phyloP scores from a whole-genome alignment of 805 yeast species.

The Kazachstania taianensis region DNA sequence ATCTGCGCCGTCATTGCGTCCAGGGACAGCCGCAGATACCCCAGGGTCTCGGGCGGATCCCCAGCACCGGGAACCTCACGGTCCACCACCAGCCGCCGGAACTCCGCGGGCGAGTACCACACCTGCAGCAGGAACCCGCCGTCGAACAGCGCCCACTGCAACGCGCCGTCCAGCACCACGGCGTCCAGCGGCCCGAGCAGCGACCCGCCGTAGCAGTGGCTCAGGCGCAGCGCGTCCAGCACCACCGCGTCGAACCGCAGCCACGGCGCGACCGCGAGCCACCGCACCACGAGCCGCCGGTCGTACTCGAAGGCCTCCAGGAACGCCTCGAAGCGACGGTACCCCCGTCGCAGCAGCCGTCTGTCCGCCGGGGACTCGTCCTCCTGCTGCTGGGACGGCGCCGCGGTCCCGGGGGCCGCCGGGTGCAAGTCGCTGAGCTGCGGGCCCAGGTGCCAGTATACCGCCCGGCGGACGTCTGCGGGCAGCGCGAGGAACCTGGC shows the following conservation, averaged over 20 bases:
- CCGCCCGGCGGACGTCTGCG: slow-evolving; percentile 16
- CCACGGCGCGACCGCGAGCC: slow-evolving; percentile 22
- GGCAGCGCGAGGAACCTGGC: slow-evolving; percentile 17
- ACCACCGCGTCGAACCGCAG: slow-evolving; percentile 24
- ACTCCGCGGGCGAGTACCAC: slow-evolving; percentile 23
- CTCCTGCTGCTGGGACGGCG: no score
- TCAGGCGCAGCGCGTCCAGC: slow-evolving; percentile 22
- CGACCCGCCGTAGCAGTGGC: slow-evolving; percentile 17
- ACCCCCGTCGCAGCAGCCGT: slow-evolving; percentile 5
- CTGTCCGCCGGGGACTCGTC: slow-evolving; percentile 3
- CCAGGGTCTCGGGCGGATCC: slow-evolving; percentile 2
- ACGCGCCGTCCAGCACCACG: slow-evolving; percentile 14
- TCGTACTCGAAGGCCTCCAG: slow-evolving; percentile 19
- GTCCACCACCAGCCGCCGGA: slow-evolving; percentile 14
- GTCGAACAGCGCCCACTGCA: slow-evolving; percentile 17
- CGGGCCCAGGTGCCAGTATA: slow-evolving; percentile 20
- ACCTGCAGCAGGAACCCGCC: slow-evolving; percentile 17
- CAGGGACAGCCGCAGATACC: slow-evolving; percentile 12
- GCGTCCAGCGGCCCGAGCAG: slow-evolving; percentile 18
- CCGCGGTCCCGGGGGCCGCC: not conserved
- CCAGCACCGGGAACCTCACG: slow-evolving; percentile 6
- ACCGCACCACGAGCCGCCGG: slow-evolving; percentile 14
- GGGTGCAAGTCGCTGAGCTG: slow-evolving; percentile 7
- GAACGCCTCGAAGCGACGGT: slow-evolving; percentile 13
- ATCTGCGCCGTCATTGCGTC: slow-evolving; percentile 8